These are phyloP conservation scores for Tricholoma bakamatsutake DNA, from an alignment of 768 basidiomycete genomes.

Conservation along the genomic window DNA sequence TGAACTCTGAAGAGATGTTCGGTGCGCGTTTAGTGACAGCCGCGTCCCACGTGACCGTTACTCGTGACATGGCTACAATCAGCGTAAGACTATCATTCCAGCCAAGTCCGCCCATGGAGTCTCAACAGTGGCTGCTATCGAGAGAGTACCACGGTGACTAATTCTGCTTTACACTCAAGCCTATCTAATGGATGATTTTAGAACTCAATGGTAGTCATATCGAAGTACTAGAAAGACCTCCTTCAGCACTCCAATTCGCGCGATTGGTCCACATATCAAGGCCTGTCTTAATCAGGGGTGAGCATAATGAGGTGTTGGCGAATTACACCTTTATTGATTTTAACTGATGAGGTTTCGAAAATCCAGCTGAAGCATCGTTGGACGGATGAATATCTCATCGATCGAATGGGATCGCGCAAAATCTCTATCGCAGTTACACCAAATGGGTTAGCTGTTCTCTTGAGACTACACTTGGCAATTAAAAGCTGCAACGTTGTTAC, in stretches of 20 bases:
- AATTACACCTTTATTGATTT: background rate
- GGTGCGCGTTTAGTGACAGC: background rate
- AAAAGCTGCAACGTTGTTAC: constrained; percentile 9
- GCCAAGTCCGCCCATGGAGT: background rate
- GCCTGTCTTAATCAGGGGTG: constrained; percentile 72
- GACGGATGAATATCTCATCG: constrained; percentile 57
- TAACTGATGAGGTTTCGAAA: constrained; percentile 35
- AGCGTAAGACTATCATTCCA: no score
- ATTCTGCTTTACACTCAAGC: background rate
- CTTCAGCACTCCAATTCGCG: constrained; percentile 65
- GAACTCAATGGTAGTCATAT: constrained; percentile 55
- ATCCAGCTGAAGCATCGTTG: constrained; percentile 44
- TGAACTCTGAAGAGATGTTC: background rate
- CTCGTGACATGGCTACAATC: background rate
- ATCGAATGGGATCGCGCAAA: constrained; percentile 43
- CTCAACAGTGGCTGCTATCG: constrained; percentile 29
- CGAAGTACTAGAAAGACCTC: constrained; percentile 46
- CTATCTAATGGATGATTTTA: constrained; percentile 15
- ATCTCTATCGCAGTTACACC: constrained; percentile 81
- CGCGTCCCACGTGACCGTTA: background rate
- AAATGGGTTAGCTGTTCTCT: constrained; percentile 53
- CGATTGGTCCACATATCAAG: constrained; percentile 61
- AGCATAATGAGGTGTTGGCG: background rate
- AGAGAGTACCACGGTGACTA: constrained; percentile 37
- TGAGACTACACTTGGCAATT: background rate